Evolutionary conservation across 306 rosid species (phyloP), one percentile per base, ranked within the genome.

Genomic region (Coriaria nepalensis): DNA sequence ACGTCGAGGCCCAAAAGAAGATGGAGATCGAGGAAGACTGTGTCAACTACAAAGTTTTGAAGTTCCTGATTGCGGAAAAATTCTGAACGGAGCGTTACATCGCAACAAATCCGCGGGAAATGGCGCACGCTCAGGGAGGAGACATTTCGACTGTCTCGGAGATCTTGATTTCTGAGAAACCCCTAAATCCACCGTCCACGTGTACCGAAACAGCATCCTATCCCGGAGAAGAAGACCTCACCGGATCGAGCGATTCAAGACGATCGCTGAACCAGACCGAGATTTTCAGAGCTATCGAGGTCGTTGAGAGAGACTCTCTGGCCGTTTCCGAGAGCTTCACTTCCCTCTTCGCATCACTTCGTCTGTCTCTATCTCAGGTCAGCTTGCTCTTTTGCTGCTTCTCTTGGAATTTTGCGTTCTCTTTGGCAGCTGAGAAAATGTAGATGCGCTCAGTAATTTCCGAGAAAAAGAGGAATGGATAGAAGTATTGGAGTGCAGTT

Each of bases 291-390:
- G 86, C 90, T 13, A 64, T 88, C 9, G 73, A 81, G 52, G 80
- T 88, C 4, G 86, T 81, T 6, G 95, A 81, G 77, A 64, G 81
- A 41, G 87, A 81, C 45, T 84, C 97, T 5, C 13, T 72, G n/a
- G 95, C 80, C 52, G 77, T 84, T 34, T 77, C 90, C 13, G 68
- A 79, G 54, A 88, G 87, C 57, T 88, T 78, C 73, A 60, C 66
- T 59, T 74, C 95, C 45, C 87, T 84, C 55, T 84, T 88, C 69
- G 76, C 73, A 32, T 81, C 93, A 13, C 90, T 88, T 50, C 86
- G 93, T 5, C 35, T 67, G 34, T 73, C 86, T 9, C 93, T 88
- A 65, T 81, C 90, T 33, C 68, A 78, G 83, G 83, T 80, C 13
- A 36, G 20, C 7, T 45, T 7, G 2, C 37, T 49, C 39, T 10